Evolutionary conservation across 1,284 basidiomycete species (phyloP).

Genomic region (Athelia psychrophila): DNA sequence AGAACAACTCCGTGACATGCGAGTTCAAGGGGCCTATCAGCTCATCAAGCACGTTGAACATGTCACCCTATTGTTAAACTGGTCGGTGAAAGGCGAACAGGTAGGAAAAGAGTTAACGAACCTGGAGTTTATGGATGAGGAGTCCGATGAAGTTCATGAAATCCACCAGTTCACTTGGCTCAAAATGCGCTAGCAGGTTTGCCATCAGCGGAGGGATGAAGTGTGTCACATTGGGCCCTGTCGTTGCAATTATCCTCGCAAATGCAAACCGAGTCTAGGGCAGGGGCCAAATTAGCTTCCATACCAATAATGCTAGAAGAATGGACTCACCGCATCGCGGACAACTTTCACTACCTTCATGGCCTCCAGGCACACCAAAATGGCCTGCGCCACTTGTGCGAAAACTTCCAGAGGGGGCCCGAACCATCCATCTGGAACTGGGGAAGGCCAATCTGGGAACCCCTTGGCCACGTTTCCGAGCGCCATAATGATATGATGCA

Average conservation of each 20-base stretch:
- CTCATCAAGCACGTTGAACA: slow-evolving; percentile 87
- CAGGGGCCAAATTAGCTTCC: no score
- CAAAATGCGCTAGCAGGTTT: slow-evolving; percentile 88
- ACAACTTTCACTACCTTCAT: slow-evolving; percentile 90
- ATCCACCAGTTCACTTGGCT: slow-evolving; percentile 90
- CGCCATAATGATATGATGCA: slow-evolving; percentile 97
- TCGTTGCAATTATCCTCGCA: slow-evolving; percentile 88
- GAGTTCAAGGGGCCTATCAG: slow-evolving; percentile 84
- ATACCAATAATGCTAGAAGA: no score
- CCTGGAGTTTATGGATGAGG: slow-evolving; percentile 91
- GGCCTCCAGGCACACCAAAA: slow-evolving; percentile 83
- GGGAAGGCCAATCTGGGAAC: slow-evolving; percentile 85
- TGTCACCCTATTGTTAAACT: slow-evolving; percentile 52
- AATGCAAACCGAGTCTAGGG: slow-evolving; percentile 91
- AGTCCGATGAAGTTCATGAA: slow-evolving; percentile 94
- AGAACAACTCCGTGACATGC: slow-evolving; percentile 82
- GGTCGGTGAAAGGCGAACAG: slow-evolving; percentile 6
- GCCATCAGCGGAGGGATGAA: slow-evolving; percentile 87
- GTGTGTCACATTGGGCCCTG: slow-evolving; percentile 79
- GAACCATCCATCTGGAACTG: slow-evolving; percentile 63
- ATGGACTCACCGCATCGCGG: slow-evolving; percentile 89
- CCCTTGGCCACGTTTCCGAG: slow-evolving; percentile 95
- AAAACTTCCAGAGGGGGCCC: slow-evolving; percentile 82
- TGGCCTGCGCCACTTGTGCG: slow-evolving; percentile 84
- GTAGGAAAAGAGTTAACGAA: slow-evolving; percentile 28